These are phyloP conservation scores for Plasmodium gonderi DNA, from an alignment of 169 alveolate genomes.

Conservation along the genomic window DNA sequence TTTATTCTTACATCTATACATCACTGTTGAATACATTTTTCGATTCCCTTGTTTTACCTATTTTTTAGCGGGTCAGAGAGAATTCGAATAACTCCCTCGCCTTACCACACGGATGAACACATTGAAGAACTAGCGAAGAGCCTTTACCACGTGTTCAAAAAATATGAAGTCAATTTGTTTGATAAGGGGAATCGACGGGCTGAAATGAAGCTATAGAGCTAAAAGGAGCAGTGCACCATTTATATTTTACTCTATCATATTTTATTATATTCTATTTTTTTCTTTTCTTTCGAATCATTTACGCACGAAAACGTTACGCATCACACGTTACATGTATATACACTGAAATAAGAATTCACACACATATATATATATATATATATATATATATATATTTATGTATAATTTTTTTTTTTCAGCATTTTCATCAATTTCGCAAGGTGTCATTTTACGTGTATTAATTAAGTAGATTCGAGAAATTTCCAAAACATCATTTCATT, in stretches of 20 bases:
- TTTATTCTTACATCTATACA: background rate
- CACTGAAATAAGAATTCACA: background rate
- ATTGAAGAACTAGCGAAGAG: constrained; percentile 80
- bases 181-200: background rate
- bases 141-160: constrained; percentile 40
- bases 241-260: background rate
- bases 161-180: constrained; percentile 49
- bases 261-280: background rate
- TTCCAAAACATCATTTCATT: background rate
- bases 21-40: background rate
- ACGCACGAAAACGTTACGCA: background rate
- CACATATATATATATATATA: constrained; percentile 7
- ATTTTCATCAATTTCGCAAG: background rate
- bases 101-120: constrained; percentile 87
- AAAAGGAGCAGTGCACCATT: background rate
- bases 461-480: background rate
- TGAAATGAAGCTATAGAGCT: constrained; percentile 25
- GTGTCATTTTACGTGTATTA: background rate
- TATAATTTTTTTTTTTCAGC: background rate
- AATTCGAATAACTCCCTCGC: constrained; percentile 90
- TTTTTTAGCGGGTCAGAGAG: constrained; percentile 85
- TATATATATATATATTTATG: background rate
- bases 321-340: background rate
- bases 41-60: background rate
- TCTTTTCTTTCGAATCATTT: background rate